A percentile compares a stretch with the other conserved stretches of the same genome.
These are phyloP conservation scores for Venturia oleaginea DNA, from an alignment of 2,329 filamentous ascomycete species.

Conservation along the genomic window DNA sequence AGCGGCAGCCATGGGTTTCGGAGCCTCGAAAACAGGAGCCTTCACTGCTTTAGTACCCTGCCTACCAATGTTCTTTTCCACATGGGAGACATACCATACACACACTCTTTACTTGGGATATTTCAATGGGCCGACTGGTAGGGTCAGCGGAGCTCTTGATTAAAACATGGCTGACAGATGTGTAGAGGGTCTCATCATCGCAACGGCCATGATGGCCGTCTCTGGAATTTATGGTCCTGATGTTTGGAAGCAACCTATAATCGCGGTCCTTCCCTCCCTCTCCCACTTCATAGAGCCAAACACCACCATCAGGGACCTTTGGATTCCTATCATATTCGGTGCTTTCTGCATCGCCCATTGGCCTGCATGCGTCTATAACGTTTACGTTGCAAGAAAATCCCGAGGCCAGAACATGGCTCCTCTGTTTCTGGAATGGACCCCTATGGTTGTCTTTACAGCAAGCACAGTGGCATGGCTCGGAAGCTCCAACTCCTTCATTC, in stretches of 20 bases:
- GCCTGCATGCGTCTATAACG: slow-evolving; percentile 83
- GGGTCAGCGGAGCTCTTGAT: slow-evolving; percentile 9
- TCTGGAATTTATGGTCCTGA: slow-evolving; percentile 82
- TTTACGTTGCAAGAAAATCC: slow-evolving; percentile 63
- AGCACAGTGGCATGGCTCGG: slow-evolving; percentile 77
- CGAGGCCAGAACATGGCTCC: slow-evolving; percentile 67
- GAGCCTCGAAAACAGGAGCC: slow-evolving; percentile 72
- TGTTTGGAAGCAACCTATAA: slow-evolving; percentile 73
- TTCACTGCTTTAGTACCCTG: slow-evolving; percentile 89
- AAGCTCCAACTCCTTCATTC: slow-evolving; percentile 75
- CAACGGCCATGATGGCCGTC: slow-evolving; percentile 73
- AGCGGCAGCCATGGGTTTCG: slow-evolving; percentile 86
- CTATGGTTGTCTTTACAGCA: slow-evolving; percentile 72
- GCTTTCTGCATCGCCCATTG: slow-evolving; percentile 54
- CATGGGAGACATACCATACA: slow-evolving; percentile 98
- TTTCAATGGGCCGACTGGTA: slow-evolving; percentile 80
- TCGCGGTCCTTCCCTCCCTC: slow-evolving; percentile 39
- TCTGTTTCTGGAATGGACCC: slow-evolving; percentile 88
- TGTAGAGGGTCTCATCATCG: slow-evolving; percentile 76
- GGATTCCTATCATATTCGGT: slow-evolving; percentile 54
- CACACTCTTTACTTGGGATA: slow-evolving; percentile 94
- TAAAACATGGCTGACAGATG: slow-evolving; percentile 11
- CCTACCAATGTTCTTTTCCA: slow-evolving; percentile 98
- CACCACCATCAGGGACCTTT: slow-evolving; percentile 70
- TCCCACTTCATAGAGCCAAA: slow-evolving; percentile 33